Base-by-base conservation (phyloP, 2,329 filamentous ascomycete genomes). In the Aspergillus arachidicola region DNA sequence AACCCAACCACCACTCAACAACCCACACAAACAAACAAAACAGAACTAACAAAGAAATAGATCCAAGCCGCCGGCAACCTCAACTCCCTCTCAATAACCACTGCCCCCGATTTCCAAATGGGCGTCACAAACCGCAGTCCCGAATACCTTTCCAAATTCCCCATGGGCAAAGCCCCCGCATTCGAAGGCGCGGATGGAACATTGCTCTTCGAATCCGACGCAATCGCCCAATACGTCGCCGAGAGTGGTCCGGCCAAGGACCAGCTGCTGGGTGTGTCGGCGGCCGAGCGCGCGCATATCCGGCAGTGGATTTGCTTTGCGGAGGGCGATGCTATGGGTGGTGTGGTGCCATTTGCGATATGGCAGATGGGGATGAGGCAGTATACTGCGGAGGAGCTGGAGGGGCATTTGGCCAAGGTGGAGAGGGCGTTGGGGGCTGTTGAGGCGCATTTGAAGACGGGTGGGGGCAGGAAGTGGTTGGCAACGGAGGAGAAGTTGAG, bases 71-170 rank as follows among this genome's bases (percentile, higher is more conserved):
- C 59, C 3, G 73, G 68, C 55, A 73, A 74, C 62, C 36, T 82
- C 59, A 83, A 81, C 61, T 77, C 66, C 46, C 67, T 74, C 16
- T 65, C 71, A 16, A 21, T 75, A 21, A 46, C 57, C 14, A 30
- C 66, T 11, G 46, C 5, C 16, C 72, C 78, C 12, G 73, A 75
- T 61, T 85, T 83, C 72, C 61, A 73, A 53, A 79, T 82, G 69
- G 71, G 74, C 60, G 73, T 76, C 58, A 80, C 79, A 63, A 85
- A 84, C 76, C 71, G 71, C 43, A 75, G 73, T 12, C 75, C 80
- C 3, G 80, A 81, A 6, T 85, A 80, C 75, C 72, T 82, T 14
- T 62, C 79, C 73, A 85, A 85, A 67, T 86, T 85, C 73, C 82
- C 83, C 16, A 69, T 83, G 41, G 83, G 83, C 70, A 85, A 85